Base-by-base conservation (phyloP, 2,329 filamentous ascomycete genomes). In the Sporothrix protearum region DNA sequence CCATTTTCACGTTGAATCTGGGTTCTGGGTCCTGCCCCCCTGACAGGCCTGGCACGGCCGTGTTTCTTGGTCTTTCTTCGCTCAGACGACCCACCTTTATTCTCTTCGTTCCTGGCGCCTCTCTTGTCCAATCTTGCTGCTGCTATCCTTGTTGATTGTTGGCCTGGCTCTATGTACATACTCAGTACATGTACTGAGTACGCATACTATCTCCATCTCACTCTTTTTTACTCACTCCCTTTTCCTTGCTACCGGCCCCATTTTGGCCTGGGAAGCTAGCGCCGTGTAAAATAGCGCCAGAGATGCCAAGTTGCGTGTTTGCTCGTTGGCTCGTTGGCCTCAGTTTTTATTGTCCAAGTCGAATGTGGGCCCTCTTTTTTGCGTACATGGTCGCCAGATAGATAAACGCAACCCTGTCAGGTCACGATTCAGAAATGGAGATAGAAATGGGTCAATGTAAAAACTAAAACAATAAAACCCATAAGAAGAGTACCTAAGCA, bases 21-120 rank as follows among this genome's bases (percentile, higher is more conserved):
- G 59, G 42, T 33, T 30, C 19, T 63, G n/a, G 59, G 42, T 33
- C 16, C 19, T 25, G 10, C n/a, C 51, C 63, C 63, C 63, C 63
- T 51, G 63, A 51, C 63, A 67, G 25, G 63, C 45, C 63, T 67
- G 63, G 63, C 63, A 67, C 45, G 59, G 59, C 12, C 59, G 59
- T 42, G 45, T 22, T 45, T 47, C 42, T 47, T 47, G 42, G 42
- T 8, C 10, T 16, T 5, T 45, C 42, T 45, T 3, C 8, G 2
- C 55, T 28, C n/a, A 64, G 36, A 16, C 61, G 36, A 63, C 59
- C 63, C 28, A n/a, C n/a, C n/a, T n/a, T n/a, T n/a, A n/a, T n/a
- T 36, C 16, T 19, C 36, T 14, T 67, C 42, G 63, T 14, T 66
- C 51, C 63, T 67, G 51, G 64, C 64, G 45, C n/a, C n/a, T n/a